Conservation (phyloP, 352 stramenopile species). For the Albugo candida region DNA sequence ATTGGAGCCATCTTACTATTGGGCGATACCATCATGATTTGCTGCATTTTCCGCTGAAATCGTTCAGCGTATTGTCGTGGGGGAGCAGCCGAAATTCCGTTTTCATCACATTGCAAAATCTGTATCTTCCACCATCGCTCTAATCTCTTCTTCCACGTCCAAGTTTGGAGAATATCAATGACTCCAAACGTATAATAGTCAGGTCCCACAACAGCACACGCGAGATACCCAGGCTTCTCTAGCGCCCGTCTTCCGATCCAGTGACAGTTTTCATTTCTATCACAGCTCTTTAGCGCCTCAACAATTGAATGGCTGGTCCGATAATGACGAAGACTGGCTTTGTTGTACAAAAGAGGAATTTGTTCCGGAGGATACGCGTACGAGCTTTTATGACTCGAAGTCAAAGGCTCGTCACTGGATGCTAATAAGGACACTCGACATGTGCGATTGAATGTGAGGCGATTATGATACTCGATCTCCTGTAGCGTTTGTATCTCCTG, state of each 20-base stretch:
- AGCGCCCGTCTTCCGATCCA: slow-evolving; percentile 41
- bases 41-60: slow-evolving; percentile 68
- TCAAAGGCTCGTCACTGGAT: slow-evolving; percentile 15
- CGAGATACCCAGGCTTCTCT: slow-evolving; percentile 49
- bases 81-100: slow-evolving; percentile 64
- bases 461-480: slow-evolving; percentile 12
- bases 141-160: slow-evolving; percentile 63
- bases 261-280: slow-evolving; percentile 4
- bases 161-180: slow-evolving; percentile 82
- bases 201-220: slow-evolving; percentile 51
- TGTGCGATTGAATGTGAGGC: slow-evolving; percentile 28
- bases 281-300: too few relatives aligned
- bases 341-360: slow-evolving; percentile 16
- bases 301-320: slow-evolving; percentile 10
- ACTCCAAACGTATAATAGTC: slow-evolving; percentile 79
- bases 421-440: slow-evolving; percentile 58
- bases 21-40: slow-evolving; percentile 67
- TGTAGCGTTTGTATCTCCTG: slow-evolving; percentile 12
- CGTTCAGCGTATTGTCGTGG: slow-evolving; percentile 50
- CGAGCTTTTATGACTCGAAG: slow-evolving; percentile 15
- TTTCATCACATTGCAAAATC: slow-evolving; percentile 34
- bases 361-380: too few relatives aligned
- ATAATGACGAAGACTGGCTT: slow-evolving; percentile 19
- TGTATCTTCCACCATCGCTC: slow-evolving; percentile 75
- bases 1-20: slow-evolving; percentile 15